These are phyloP conservation scores for Carpinus viminea DNA, from an alignment of 306 rosid species.

Conservation along the genomic window DNA sequence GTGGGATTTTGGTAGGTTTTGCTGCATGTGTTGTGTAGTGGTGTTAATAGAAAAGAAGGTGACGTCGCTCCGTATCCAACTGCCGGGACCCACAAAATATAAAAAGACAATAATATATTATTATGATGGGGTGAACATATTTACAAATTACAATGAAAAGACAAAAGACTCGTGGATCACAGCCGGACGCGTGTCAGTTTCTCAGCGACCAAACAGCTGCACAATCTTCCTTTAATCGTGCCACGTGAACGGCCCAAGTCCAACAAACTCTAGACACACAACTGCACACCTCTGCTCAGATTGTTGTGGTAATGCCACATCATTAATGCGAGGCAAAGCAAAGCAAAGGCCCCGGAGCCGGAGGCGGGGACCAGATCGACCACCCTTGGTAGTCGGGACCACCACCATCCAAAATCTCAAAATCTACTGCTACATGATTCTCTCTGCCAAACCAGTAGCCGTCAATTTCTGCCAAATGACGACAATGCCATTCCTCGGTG, in stretches of 20 bases:
- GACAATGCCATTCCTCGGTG: conserved; percentile 24
- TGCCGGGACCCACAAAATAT: not conserved
- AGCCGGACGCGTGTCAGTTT: conserved; percentile 10
- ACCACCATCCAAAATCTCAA: conserved; percentile 16
- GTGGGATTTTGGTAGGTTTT: too few species aligned
- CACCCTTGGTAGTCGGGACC: conserved; percentile 21
- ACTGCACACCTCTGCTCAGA: not conserved
- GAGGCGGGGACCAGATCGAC: not conserved
- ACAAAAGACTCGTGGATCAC: not conserved
- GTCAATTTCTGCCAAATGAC: conserved; percentile 18
- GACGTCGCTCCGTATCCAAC: not conserved
- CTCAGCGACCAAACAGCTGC: not conserved
- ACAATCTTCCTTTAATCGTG: not conserved
- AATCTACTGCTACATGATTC: conserved; percentile 44
- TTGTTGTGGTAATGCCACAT: not conserved
- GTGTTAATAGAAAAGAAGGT: not conserved
- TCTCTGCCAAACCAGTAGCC: conserved; percentile 32
- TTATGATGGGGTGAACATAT: not conserved
- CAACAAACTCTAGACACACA: too few species aligned
- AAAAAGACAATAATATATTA: not conserved
- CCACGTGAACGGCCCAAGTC: conserved; percentile 17
- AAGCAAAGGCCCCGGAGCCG: too few species aligned
- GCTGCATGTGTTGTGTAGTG: not conserved
- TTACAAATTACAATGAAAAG: not conserved
- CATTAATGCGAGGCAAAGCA: not conserved